These are phyloP conservation scores for Prunus yedoensis DNA, from an alignment of 331 rosid genomes.

Conservation along the genomic window DNA sequence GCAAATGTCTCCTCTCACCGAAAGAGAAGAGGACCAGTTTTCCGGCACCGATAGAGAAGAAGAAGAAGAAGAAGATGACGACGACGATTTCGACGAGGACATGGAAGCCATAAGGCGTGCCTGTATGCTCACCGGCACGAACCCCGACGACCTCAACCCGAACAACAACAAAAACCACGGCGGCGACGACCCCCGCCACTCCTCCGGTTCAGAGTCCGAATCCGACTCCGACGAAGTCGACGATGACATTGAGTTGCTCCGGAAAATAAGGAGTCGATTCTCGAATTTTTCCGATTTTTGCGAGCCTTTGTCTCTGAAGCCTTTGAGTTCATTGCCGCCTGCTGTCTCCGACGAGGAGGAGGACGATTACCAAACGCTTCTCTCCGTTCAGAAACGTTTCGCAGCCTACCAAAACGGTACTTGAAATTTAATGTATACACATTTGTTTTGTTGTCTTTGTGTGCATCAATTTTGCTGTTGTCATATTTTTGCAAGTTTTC, in stretches of 20 bases:
- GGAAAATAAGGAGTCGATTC: constrained; percentile 51
- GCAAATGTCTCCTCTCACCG: constrained; percentile 50
- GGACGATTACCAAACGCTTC: constrained; percentile 65
- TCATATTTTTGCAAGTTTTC: background rate
- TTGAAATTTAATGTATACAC: background rate
- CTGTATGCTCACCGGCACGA: constrained; percentile 45
- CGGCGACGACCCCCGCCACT: constrained; percentile 20
- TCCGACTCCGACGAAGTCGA: constrained; percentile 35
- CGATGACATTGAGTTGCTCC: constrained; percentile 52
- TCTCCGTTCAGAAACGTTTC: constrained; percentile 60
- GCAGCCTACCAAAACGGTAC: constrained; percentile 51
- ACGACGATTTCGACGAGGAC: constrained; percentile 57
- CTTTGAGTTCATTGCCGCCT: constrained; percentile 33
- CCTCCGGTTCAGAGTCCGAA: constrained; percentile 21
- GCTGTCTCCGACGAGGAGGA: constrained; percentile 51
- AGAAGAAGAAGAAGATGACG: constrained; percentile 40
- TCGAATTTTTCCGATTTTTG: constrained; percentile 13
- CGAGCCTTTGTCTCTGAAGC: constrained; percentile 33
- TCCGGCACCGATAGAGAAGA: constrained; percentile 5
- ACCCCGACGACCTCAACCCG: constrained; percentile 23
- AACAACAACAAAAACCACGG: background rate
- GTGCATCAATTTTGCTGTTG: background rate
- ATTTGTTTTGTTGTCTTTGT: background rate
- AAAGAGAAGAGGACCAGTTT: background rate
- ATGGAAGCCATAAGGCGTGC: constrained; percentile 65